Base-by-base conservation (phyloP, 345 rosid genomes). In the Angophora floribunda region DNA sequence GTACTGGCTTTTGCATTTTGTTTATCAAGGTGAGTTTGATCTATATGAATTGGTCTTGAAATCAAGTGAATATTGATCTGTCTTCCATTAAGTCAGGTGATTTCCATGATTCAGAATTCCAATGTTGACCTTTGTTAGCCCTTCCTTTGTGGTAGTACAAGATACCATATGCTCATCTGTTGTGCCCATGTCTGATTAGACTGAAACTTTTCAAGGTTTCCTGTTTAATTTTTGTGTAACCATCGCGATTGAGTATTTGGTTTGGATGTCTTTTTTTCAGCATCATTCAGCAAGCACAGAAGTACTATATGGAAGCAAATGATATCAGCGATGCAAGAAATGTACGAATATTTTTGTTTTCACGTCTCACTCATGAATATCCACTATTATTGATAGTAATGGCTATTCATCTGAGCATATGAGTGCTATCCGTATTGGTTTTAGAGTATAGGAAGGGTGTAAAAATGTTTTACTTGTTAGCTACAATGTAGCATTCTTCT, bases 1-100 rank as follows among this genome's bases (percentile, higher is more conserved):
- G 97, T 96, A 78, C 90, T 98, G 93, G 97, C 97, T 61, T 98
- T 96, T 92, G 96, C 97, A 52, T 95, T 91, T 90, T 96, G 97
- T 92, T 92, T 97, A 70, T 97, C 99, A 88, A 95, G 98, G 99
- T 97, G 90, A 90, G 93, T 45, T 78, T 91, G 86, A 41, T 87
- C 86, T 63, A 79, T 59, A 13, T 14, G n/a, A 53, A n/a, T 52
- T 61, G 57, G 26, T 63, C 61, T 87, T 41, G 57, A 21, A 52
- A 6, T 75, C 49, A 17, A 19, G 49, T 44, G 45, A 75, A 75
- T 86, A 53, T 15, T 7, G 26, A 86, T 24, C 49, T 16, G 78
- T 28, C 57, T 49, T 45, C 51, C 55, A 19, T 21, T 86, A 52
- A 36, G 87, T 36, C 70, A 86, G n/a, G 52, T 52, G 50, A 53